Percentiles rank a stretch among this genome's conserved stretches.
These are phyloP conservation scores for Zygosaccharomyces sapae DNA, from an alignment of 1,139 yeast species.

Conservation along the genomic window DNA sequence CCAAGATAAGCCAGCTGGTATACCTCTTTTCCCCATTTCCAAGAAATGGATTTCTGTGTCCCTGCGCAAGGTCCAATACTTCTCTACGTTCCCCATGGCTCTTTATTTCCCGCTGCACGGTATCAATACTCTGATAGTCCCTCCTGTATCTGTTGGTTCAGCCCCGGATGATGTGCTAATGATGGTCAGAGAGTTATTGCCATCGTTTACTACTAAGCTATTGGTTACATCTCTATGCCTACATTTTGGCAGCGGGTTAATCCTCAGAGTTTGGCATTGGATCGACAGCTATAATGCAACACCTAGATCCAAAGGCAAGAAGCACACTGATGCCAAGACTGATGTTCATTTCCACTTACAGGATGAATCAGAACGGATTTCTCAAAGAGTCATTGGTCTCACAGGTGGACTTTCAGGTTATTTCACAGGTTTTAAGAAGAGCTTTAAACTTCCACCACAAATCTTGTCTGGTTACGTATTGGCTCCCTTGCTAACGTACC, in stretches of 20 bases:
- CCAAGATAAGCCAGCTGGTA: conserved; percentile 12
- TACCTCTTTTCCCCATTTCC: conserved; percentile 14
- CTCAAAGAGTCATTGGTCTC: conserved; percentile 26
- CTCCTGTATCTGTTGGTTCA: conserved; percentile 21
- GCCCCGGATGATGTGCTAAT: conserved; percentile 27
- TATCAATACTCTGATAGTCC: conserved; percentile 24
- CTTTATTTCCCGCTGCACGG: conserved; percentile 29
- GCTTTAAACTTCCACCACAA: conserved; percentile 21
- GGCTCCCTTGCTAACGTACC: conserved; percentile 24
- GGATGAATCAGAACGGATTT: conserved; percentile 12
- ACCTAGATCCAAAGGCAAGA: conserved; percentile 1
- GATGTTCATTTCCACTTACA: conserved; percentile 9
- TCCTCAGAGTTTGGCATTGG: conserved; percentile 17
- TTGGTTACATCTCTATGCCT: conserved; percentile 16
- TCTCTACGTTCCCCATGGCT: conserved; percentile 24
- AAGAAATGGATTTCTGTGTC: conserved; percentile 11
- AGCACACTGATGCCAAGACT: conserved; percentile 7
- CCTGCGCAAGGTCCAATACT: conserved; percentile 20
- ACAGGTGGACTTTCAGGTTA: conserved; percentile 29
- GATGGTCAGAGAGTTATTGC: conserved; percentile 27
- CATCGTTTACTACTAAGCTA: conserved; percentile 19
- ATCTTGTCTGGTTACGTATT: conserved; percentile 26
- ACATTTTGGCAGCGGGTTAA: conserved; percentile 22
- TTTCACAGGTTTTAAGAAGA: conserved; percentile 23
- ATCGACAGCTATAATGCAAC: background rate